phyloP scores from a whole-genome alignment of 768 basidiomycete genomes.

The Leucocoprinus leucothites region DNA sequence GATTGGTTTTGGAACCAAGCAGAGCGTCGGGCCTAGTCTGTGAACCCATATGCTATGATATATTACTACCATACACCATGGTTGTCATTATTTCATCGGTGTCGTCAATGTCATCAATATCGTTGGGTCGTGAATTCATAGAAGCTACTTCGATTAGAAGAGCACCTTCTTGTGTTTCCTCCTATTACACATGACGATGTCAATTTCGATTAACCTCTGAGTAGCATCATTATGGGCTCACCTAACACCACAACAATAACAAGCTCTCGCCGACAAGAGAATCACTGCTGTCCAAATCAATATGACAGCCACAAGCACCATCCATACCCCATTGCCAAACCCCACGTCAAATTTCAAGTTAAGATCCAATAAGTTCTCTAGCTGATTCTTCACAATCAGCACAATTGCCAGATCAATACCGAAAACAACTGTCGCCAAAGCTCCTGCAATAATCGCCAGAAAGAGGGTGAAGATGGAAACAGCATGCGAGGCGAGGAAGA shows the following conservation, averaged over 20 bases:
- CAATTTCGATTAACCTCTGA: no score
- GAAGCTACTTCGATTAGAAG: no score
- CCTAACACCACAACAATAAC: conserved; percentile 56
- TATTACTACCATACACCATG: not conserved
- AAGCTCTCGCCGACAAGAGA: conserved; percentile 59
- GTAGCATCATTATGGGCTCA: no score
- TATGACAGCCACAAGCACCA: conserved; percentile 53
- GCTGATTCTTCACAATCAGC: conserved; percentile 41
- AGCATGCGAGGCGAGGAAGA: conserved; percentile 57
- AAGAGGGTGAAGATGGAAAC: conserved; percentile 59
- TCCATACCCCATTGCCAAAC: conserved; percentile 73
- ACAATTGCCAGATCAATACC: conserved; percentile 64
- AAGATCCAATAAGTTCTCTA: conserved; percentile 33
- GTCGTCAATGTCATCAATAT: not conserved
- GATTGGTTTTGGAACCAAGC: conserved; percentile 30
- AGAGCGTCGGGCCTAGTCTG: not conserved
- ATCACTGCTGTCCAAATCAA: conserved; percentile 61
- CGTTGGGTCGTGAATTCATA: not conserved
- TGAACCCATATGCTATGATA: not conserved
- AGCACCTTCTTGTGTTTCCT: no score
- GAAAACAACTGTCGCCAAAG: conserved; percentile 53
- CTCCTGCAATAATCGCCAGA: conserved; percentile 50
- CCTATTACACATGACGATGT: no score
- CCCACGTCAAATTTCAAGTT: conserved; percentile 37
- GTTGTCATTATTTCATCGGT: not conserved